Evolutionary conservation across 2,329 filamentous ascomycete genomes (phyloP), one percentile per base, ranked within the genome.

Genomic region (Xylaria sp.): DNA sequence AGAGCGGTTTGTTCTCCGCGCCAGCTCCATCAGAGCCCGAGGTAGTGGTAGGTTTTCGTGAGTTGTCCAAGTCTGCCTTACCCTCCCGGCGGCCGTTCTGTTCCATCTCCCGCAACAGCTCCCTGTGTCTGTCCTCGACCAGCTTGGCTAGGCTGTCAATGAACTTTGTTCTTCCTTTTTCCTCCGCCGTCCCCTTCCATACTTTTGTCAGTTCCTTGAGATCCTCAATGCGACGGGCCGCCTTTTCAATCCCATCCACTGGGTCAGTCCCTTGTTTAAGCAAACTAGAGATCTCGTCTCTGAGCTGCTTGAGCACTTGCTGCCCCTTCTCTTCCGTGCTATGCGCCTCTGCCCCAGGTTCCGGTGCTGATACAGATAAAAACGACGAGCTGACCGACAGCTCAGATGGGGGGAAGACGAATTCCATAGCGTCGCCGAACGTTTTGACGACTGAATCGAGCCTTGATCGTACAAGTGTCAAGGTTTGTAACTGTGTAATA

Each of bases 181-280:
- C 94, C 74, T 99, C 94, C 0, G 90, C 89, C 2, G 94, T 97
- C n/a, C 92, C 92, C 70, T 89, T 93, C 92, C 94, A 99, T 19
- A 99, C 86, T n/a, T 75, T 75, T 3, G 86, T 85, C 59, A 97
- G 74, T 58, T 86, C 82, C 66, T 91, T 87, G 51, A 97, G 78
- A 67, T 90, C 85, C 66, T 91, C 87, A 13, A 97, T 86, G 41
- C 90, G 79, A 50, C 81, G 80, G 11, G 83, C 83, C 0, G 94
- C 94, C 52, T 86, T 86, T 60, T 90, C 87, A 7, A 94, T 78
- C 16, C 90, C 90, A 41, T 80, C 79, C 11, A 87, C 77, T 0
- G 84, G 81, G 41, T 88, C 85, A 1, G 78, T 74, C 6, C 79
- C 63, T 40, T 70, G 69, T 69, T 80, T 78, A 11, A 97, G 74